Evolutionary conservation across 129 eudicot genomes (phyloP).

Genomic region (Tagetes erecta): DNA sequence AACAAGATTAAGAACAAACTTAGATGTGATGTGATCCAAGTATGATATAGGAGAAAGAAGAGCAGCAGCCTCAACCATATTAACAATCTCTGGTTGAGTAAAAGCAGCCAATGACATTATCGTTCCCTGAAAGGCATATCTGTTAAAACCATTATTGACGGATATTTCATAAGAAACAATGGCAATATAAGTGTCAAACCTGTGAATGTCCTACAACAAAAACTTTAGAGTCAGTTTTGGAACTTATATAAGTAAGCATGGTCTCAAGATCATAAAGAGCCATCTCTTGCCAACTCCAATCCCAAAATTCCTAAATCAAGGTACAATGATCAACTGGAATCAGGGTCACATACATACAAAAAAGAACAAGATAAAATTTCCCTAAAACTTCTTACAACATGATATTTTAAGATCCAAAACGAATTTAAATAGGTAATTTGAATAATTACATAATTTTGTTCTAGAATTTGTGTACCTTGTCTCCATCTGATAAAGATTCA

Average conservation of each 20-base stretch:
- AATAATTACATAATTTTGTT: background rate
- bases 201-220: constrained; percentile 95
- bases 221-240: constrained; percentile 60
- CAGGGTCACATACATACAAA: background rate
- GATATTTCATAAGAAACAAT: background rate
- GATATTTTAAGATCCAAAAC: background rate
- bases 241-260: constrained; percentile 63
- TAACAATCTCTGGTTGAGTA: constrained; percentile 73
- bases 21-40: constrained; percentile 83
- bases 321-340: background rate
- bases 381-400: constrained; percentile 7
- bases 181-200: constrained; percentile 40
- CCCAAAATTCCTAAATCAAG: constrained; percentile 78
- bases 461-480: constrained; percentile 50
- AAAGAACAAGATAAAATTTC: background rate
- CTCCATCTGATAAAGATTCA: constrained; percentile 66
- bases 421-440: background rate
- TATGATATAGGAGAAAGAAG: constrained; percentile 94
- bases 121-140: constrained; percentile 64
- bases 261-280: constrained; percentile 87
- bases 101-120: constrained; percentile 94
- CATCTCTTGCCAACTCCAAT: constrained; percentile 98
- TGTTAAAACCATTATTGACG: background rate
- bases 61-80: constrained; percentile 89
- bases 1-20: constrained; percentile 70